A percentile compares a stretch with the other conserved stretches of the same genome.
phyloP scores from a whole-genome alignment of 148 eudicot genomes.

The Silene conica region DNA sequence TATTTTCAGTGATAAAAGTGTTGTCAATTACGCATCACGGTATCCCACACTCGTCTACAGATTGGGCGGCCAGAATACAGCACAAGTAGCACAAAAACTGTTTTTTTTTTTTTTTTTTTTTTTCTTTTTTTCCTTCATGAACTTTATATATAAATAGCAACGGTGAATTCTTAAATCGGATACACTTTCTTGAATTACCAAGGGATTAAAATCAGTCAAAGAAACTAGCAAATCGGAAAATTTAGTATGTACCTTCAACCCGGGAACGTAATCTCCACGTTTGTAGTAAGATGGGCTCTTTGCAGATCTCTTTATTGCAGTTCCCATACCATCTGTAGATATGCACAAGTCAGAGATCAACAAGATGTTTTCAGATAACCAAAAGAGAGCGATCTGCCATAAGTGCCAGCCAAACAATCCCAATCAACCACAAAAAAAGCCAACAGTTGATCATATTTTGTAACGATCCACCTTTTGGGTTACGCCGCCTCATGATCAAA shows the following conservation, averaged over 20 bases:
- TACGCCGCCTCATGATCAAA: too few relatives aligned
- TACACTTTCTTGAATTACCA: neutral
- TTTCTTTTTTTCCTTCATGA: too few relatives aligned
- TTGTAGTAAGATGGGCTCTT: constrained; percentile 92
- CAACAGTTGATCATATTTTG: too few relatives aligned
- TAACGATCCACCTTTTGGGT: too few relatives aligned
- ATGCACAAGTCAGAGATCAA: constrained; percentile 4
- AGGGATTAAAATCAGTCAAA: neutral
- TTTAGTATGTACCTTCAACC: constrained; percentile 56
- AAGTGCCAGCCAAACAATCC: neutral
- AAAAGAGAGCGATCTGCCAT: neutral
- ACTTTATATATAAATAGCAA: too few relatives aligned
- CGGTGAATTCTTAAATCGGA: too few relatives aligned
- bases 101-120: too few relatives aligned
- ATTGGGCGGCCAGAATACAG: neutral
- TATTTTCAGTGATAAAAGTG: neutral
- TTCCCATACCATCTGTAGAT: constrained; percentile 90
- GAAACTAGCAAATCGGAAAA: neutral
- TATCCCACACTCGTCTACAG: neutral
- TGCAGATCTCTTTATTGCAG: constrained; percentile 98
- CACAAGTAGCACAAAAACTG: neutral
- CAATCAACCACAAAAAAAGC: too few relatives aligned
- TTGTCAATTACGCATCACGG: neutral
- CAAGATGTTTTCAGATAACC: neutral
- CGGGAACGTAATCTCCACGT: constrained; percentile 99